These are phyloP conservation scores for Gastrolobium villosum DNA, from an alignment of 306 rosid species.

Conservation along the genomic window DNA sequence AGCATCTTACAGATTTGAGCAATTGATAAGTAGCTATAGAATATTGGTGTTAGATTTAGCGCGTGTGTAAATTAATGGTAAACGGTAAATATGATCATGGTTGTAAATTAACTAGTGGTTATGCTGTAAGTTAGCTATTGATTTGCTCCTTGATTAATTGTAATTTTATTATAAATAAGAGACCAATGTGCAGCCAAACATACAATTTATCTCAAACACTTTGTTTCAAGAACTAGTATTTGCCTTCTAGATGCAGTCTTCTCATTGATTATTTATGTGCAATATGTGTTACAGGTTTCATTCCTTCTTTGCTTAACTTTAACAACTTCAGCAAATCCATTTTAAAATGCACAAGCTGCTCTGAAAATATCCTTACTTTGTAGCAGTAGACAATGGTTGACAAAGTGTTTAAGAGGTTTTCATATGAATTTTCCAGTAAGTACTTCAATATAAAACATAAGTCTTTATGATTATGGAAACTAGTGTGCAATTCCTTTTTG, in stretches of 20 bases:
- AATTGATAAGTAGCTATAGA: background rate
- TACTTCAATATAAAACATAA: background rate
- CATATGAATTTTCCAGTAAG: background rate
- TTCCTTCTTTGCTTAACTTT: background rate
- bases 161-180: background rate
- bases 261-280: background rate
- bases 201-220: constrained; percentile 14
- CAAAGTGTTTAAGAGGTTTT: background rate
- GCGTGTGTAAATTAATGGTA: background rate
- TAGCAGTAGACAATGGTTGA: background rate
- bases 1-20: constrained; percentile 31
- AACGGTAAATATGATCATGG: background rate
- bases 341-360: constrained; percentile 4
- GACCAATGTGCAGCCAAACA: background rate
- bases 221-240: background rate
- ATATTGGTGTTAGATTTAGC: constrained; percentile 7
- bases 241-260: constrained; percentile 4
- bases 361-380: background rate
- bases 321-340: background rate
- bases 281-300: background rate
- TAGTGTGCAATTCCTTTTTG: background rate
- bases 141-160: background rate
- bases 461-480: background rate
- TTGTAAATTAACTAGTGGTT: background rate
- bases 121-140: background rate